A percentile compares a stretch with the other conserved stretches of the same genome.
Evolutionary conservation across 2,329 filamentous ascomycete species (phyloP).

Genomic region (Fusarium armeniacum): DNA sequence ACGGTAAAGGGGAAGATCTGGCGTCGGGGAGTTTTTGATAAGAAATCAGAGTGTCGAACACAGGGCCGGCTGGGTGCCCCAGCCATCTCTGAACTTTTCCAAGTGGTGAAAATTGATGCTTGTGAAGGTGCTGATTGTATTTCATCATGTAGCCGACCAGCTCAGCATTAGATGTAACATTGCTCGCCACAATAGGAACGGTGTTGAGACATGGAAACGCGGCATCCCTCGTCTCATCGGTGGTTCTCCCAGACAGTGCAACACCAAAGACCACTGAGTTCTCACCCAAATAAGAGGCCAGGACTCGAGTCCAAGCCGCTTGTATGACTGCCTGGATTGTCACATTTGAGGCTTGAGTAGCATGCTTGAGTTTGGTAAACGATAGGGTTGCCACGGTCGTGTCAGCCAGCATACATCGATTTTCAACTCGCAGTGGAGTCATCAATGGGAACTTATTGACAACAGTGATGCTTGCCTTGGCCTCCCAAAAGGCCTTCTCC

Average conservation of each 20-base stretch:
- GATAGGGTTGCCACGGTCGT: slow-evolving; percentile 55
- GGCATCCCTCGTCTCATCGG: slow-evolving; percentile 69
- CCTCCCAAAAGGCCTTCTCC: slow-evolving; percentile 73
- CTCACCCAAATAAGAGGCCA: slow-evolving; percentile 84
- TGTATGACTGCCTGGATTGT: slow-evolving; percentile 83
- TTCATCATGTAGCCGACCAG: slow-evolving; percentile 75
- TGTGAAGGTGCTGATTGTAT: slow-evolving; percentile 74
- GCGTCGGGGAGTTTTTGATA: slow-evolving; percentile 74
- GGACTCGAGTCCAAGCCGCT: slow-evolving; percentile 80
- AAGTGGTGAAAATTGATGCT: slow-evolving; percentile 79
- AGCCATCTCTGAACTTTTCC: slow-evolving; percentile 80
- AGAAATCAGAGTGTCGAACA: slow-evolving; percentile 89
- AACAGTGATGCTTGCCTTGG: slow-evolving; percentile 64
- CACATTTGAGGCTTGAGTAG: slow-evolving; percentile 71
- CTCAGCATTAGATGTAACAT: slow-evolving; percentile 66
- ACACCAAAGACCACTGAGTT: slow-evolving; percentile 80
- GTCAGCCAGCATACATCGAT: slow-evolving; percentile 54
- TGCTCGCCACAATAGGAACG: slow-evolving; percentile 76
- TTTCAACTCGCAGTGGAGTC: slow-evolving; percentile 69
- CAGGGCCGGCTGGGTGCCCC: slow-evolving; percentile 71
- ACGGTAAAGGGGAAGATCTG: slow-evolving; percentile 57
- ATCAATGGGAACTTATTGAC: slow-evolving; percentile 82
- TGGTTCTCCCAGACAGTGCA: slow-evolving; percentile 81
- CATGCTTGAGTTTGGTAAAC: slow-evolving; percentile 64
- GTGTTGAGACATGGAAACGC: slow-evolving; percentile 87